phyloP scores from a whole-genome alignment of 2,329 filamentous ascomycete species.

The Neonectria hederae region DNA sequence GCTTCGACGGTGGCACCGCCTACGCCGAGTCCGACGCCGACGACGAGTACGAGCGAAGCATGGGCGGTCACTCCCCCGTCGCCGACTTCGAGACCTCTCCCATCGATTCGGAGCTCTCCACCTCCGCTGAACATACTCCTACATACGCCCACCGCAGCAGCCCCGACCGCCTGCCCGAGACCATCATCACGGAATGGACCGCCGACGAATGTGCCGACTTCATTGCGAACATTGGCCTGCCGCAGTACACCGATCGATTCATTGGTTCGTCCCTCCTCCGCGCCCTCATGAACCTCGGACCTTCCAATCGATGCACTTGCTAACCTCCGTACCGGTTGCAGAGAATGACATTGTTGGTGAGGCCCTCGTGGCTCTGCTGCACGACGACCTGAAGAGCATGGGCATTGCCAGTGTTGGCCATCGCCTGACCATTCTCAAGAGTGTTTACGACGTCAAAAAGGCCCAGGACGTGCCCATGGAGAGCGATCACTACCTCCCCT shows the following conservation, averaged over 20 bases:
- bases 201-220: slow-evolving; percentile 92
- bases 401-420: slow-evolving; percentile 93
- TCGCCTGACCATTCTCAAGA: slow-evolving; percentile 92
- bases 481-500: slow-evolving; percentile 90
- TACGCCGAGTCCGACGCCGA: slow-evolving; percentile 85
- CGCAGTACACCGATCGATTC: slow-evolving; percentile 85
- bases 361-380: slow-evolving; percentile 85
- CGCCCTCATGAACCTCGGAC: neutral
- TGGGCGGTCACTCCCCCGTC: slow-evolving; percentile 73
- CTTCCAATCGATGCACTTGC: slow-evolving; percentile 5
- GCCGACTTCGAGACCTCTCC: slow-evolving; percentile 75
- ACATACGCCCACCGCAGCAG: slow-evolving; percentile 75
- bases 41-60: slow-evolving; percentile 83
- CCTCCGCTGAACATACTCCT: slow-evolving; percentile 77
- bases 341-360: slow-evolving; percentile 96
- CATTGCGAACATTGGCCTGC: slow-evolving; percentile 78
- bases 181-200: slow-evolving; percentile 82
- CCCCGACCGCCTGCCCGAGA: slow-evolving; percentile 74
- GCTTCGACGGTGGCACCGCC: slow-evolving; percentile 71
- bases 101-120: slow-evolving; percentile 77
- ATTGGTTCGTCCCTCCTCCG: slow-evolving; percentile 69
- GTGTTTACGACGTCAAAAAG: slow-evolving; percentile 95
- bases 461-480: slow-evolving; percentile 92
- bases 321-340: slow-evolving; percentile 49
- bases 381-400: slow-evolving; percentile 95